Conservation (phyloP, 805 yeast genomes). For the Allodekkera sacchari region DNA sequence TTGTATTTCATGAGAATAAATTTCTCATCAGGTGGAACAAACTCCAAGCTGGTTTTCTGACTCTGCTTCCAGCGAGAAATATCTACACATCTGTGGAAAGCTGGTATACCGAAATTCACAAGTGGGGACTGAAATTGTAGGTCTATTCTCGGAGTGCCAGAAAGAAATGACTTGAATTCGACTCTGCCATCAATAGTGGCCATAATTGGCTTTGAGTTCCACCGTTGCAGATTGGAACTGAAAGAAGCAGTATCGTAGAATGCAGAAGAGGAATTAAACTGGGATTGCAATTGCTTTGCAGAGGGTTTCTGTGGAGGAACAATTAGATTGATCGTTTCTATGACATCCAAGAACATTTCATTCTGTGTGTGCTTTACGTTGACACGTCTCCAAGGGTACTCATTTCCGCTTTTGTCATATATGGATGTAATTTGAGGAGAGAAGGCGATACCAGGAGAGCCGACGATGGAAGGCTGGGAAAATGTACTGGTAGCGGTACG, state of each 20-base stretch:
- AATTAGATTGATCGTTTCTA: constrained; percentile 55
- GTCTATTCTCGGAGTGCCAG: constrained; percentile 69
- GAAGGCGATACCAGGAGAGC: constrained; percentile 3
- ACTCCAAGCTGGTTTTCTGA: constrained; percentile 41
- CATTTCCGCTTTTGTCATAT: constrained; percentile 27
- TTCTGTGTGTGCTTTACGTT: constrained; percentile 68
- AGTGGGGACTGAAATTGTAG: constrained; percentile 42
- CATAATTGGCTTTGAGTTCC: constrained; percentile 35
- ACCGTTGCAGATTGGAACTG: too few relatives aligned
- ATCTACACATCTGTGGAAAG: constrained; percentile 66
- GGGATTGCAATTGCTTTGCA: neutral
- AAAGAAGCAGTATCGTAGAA: constrained; percentile 2
- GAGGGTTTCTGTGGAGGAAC: constrained; percentile 28
- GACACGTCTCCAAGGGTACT: constrained; percentile 71
- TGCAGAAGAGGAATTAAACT: constrained; percentile 2
- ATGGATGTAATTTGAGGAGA: constrained; percentile 9
- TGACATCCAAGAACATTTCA: constrained; percentile 79
- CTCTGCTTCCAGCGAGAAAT: constrained; percentile 38
- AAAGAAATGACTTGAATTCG: constrained; percentile 56
- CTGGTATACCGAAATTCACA: constrained; percentile 44
- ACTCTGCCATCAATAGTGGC: constrained; percentile 59
- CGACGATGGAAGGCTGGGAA: constrained; percentile 5
- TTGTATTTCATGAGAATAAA: constrained; percentile 56
- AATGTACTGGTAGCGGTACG: constrained; percentile 24
- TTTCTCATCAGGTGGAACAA: constrained; percentile 86